Conservation (phyloP, 495 filamentous ascomycete genomes). For the Aspergillus wentii region DNA sequence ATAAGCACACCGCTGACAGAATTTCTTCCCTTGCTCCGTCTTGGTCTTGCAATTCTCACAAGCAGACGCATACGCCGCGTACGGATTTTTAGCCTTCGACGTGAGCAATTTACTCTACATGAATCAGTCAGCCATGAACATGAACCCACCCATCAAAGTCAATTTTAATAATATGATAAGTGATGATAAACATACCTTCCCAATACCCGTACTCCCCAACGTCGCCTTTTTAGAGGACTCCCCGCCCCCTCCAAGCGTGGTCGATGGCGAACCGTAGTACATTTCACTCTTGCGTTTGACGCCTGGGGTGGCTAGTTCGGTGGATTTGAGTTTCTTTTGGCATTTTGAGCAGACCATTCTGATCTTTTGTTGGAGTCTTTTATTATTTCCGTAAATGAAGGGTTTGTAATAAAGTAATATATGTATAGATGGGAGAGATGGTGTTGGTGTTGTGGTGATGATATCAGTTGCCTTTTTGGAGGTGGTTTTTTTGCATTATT, state of each 20-base stretch:
- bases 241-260: conserved; percentile 51
- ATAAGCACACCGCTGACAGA: conserved; percentile 64
- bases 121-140: conserved; percentile 5
- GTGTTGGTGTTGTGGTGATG: no score
- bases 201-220: conserved; percentile 33
- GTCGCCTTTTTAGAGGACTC: conserved; percentile 45
- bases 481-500: no score
- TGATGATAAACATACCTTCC: conserved; percentile 23
- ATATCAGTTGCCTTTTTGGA: no score
- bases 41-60: conserved; percentile 62
- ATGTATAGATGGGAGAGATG: no score
- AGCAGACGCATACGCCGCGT: conserved; percentile 60
- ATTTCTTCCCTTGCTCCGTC: conserved; percentile 56
- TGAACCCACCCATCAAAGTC: not conserved
- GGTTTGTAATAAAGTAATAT: no score
- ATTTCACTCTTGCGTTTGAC: conserved; percentile 70
- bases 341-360: conserved; percentile 70
- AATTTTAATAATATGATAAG: not conserved
- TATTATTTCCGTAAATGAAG: not conserved
- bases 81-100: conserved; percentile 64
- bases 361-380: conserved; percentile 8
- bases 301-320: conserved; percentile 60
- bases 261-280: conserved; percentile 63
- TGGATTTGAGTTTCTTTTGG: conserved; percentile 55
- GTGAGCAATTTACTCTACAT: conserved; percentile 62